These are phyloP conservation scores for Cryphonectria japonica DNA, from an alignment of 2,329 filamentous ascomycete genomes.

Conservation along the genomic window DNA sequence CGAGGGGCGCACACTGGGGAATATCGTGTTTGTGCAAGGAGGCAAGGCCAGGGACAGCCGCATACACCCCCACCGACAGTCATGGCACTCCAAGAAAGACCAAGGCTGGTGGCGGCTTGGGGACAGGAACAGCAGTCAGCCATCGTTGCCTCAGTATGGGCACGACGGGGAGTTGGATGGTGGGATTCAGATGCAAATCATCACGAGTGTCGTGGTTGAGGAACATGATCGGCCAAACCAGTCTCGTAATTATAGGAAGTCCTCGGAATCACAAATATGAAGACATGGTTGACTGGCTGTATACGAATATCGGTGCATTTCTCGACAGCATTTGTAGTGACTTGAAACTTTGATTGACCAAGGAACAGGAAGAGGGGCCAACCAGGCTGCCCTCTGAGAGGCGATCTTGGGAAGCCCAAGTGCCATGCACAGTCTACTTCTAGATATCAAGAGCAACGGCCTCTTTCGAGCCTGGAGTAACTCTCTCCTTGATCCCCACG, in stretches of 20 bases:
- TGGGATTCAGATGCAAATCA: slow-evolving; percentile 38
- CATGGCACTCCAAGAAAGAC: slow-evolving; percentile 29
- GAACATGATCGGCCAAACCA: slow-evolving; percentile 21
- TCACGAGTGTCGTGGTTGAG: slow-evolving; percentile 40
- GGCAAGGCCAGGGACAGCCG: slow-evolving; percentile 29
- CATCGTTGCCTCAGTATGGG: slow-evolving; percentile 6
- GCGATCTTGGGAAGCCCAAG: too few species aligned
- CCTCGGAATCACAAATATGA: slow-evolving; percentile 16
- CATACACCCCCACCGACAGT: slow-evolving; percentile 15
- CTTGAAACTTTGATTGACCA: not conserved
- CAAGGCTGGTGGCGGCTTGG: slow-evolving; percentile 27
- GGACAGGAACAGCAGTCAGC: slow-evolving; percentile 24
- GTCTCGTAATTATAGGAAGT: slow-evolving; percentile 11
- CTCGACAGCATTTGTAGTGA: too few species aligned
- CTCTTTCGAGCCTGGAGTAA: not conserved
- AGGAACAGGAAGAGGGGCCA: too few species aligned
- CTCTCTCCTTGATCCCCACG: not conserved
- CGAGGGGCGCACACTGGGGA: slow-evolving; percentile 44
- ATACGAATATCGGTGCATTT: not conserved
- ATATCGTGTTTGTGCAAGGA: slow-evolving; percentile 43
- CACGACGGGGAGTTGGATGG: not conserved
- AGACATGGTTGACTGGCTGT: not conserved
- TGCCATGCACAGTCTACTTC: not conserved
- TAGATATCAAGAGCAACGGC: not conserved
- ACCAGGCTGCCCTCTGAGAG: too few species aligned